Percentiles rank a stretch among this genome's conserved stretches.
phyloP scores from a whole-genome alignment of 2,329 filamentous ascomycete genomes.

The Aspergillus quadrilineatus region DNA sequence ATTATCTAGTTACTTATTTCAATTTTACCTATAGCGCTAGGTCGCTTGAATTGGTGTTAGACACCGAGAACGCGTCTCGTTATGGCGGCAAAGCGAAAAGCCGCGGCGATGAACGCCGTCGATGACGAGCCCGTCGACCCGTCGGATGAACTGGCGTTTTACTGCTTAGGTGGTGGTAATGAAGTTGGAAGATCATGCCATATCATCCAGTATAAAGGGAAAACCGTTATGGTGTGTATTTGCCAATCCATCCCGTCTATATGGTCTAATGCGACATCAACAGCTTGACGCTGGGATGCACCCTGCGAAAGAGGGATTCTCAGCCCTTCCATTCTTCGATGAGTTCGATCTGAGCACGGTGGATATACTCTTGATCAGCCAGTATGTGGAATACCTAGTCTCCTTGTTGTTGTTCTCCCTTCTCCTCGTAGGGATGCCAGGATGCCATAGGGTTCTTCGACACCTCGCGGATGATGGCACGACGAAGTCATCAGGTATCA shows the following conservation, averaged over 20 bases:
- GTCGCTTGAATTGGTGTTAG: not conserved
- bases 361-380: conserved; percentile 95
- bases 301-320: conserved; percentile 90
- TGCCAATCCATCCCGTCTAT: not conserved
- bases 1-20: not conserved
- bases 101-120: conserved; percentile 66
- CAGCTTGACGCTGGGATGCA: conserved; percentile 97
- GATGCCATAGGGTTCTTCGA: conserved; percentile 8
- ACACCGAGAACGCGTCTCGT: conserved; percentile 16
- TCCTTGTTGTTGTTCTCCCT: conserved; percentile 17
- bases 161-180: conserved; percentile 91
- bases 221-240: conserved; percentile 86
- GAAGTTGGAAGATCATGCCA: conserved; percentile 97
- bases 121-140: conserved; percentile 88
- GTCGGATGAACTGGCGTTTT: conserved; percentile 89
- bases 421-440: not conserved
- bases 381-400: conserved; percentile 67
- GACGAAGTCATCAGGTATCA: conserved; percentile 1
- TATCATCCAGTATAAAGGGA: conserved; percentile 98
- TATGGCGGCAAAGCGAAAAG: conserved; percentile 95
- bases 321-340: conserved; percentile 93
- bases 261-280: conserved; percentile 16
- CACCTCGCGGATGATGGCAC: conserved; percentile 6
- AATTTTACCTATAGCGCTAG: not conserved
- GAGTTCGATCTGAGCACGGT: conserved; percentile 97